A percentile compares a stretch with the other conserved stretches of the same genome.
These are phyloP conservation scores for Fusarium ramigenum DNA, from an alignment of 2,329 filamentous ascomycete species.

Conservation along the genomic window DNA sequence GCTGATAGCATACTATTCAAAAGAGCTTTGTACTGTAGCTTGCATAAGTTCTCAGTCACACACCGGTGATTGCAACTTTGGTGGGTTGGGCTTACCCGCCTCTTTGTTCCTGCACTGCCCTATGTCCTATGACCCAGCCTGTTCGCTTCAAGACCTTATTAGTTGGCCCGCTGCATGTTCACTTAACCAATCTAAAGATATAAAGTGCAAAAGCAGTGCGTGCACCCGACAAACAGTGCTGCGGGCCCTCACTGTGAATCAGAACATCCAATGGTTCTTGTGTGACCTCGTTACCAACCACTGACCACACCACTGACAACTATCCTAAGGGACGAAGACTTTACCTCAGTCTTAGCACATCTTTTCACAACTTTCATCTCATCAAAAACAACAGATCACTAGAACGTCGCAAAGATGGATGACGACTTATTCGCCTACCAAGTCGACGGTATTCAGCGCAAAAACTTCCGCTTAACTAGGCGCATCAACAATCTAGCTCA, in stretches of 20 bases:
- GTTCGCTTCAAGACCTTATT: not conserved
- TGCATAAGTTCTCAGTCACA: not conserved
- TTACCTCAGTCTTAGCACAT: no score
- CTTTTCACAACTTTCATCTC: no score
- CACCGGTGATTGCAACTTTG: not conserved
- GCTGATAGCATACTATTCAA: accelerated
- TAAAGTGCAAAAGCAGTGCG: accelerated
- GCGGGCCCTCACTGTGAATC: not conserved
- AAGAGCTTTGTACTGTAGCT: not conserved
- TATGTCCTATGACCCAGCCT: not conserved
- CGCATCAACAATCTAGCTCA: not conserved
- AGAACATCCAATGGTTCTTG: not conserved
- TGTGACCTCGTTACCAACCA: not conserved
- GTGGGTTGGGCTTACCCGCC: not conserved
- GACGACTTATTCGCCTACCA: not conserved
- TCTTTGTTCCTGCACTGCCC: not conserved
- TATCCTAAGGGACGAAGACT: not conserved
- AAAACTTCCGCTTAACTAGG: not conserved
- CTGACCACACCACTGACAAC: no score
- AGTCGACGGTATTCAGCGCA: not conserved
- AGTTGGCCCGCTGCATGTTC: not conserved
- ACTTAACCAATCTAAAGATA: accelerated
- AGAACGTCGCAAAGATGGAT: not conserved
- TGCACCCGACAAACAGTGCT: not conserved
- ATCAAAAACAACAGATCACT: not conserved